Evolutionary conservation across 1,139 yeast genomes (phyloP).

Genomic region (Geotrichum cucujoidarum): DNA sequence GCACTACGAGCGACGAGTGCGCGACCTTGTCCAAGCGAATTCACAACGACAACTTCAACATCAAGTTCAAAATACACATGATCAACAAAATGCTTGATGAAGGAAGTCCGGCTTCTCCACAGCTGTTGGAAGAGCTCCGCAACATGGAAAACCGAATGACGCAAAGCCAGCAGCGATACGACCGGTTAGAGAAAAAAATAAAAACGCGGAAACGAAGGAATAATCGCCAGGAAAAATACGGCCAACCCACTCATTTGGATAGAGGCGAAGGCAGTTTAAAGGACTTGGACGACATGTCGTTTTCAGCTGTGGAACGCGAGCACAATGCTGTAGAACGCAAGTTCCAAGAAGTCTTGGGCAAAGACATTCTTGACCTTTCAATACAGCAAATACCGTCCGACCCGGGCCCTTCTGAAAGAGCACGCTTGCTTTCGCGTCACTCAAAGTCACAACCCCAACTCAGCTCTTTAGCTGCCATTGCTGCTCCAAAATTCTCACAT

Average conservation of each 20-base stretch:
- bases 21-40: conserved; percentile 10
- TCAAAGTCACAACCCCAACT: not conserved
- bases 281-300: conserved; percentile 11
- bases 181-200: conserved; percentile 5
- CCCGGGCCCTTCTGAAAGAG: not conserved
- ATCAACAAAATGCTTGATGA: conserved; percentile 21
- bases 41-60: conserved; percentile 23
- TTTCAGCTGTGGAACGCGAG: conserved; percentile 17
- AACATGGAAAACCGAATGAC: conserved; percentile 1
- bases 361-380: not conserved
- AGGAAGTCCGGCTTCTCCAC: conserved; percentile 13
- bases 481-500: not conserved
- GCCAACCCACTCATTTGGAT: not conserved
- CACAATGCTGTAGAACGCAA: conserved; percentile 12
- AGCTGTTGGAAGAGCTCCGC: conserved; percentile 5
- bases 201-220: conserved; percentile 2
- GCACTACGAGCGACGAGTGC: conserved; percentile 11
- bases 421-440: too few relatives aligned
- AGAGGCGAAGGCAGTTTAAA: not conserved
- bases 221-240: not conserved
- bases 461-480: not conserved
- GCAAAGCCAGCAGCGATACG: conserved; percentile 6
- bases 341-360: conserved; percentile 11
- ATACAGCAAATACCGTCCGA: not conserved
- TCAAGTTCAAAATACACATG: conserved; percentile 24